phyloP scores from a whole-genome alignment of 768 basidiomycete species.

The Kondoa subrosea region DNA sequence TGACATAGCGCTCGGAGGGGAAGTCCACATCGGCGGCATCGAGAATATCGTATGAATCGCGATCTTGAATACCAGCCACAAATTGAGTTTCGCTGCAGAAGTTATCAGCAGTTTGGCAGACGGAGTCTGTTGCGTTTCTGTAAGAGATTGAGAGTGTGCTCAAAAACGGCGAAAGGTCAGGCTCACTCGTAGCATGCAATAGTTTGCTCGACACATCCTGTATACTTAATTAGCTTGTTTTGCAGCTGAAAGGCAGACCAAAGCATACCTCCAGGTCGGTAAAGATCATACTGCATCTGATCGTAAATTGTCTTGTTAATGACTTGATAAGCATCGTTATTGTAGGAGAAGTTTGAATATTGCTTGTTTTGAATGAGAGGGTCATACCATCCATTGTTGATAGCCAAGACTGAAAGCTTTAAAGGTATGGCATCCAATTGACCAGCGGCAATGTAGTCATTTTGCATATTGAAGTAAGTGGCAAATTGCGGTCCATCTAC shows the following conservation, averaged over 20 bases:
- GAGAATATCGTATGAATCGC: background rate
- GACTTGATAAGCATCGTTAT: background rate
- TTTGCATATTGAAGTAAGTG: slow-evolving; percentile 11
- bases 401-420: slow-evolving; percentile 1
- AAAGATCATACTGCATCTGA: background rate
- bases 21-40: slow-evolving; percentile 9
- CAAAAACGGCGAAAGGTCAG: too few species aligned
- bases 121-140: slow-evolving; percentile 2
- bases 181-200: slow-evolving; percentile 7
- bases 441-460: background rate
- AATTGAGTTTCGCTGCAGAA: slow-evolving; percentile 9
- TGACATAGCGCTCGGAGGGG: slow-evolving; percentile 8
- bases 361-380: slow-evolving; percentile 11
- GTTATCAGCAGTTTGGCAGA: slow-evolving; percentile 9
- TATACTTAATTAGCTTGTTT: background rate
- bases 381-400: slow-evolving; percentile 8
- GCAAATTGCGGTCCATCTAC: too few species aligned
- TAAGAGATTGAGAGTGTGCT: too few species aligned
- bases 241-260: background rate
- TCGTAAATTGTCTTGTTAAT: background rate
- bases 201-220: slow-evolving; percentile 9
- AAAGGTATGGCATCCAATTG: background rate
- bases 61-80: background rate
- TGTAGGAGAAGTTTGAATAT: slow-evolving; percentile 9
- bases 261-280: background rate